phyloP scores from a whole-genome alignment of 2,329 filamentous ascomycete species.

The Ceratocystis cubensis region DNA sequence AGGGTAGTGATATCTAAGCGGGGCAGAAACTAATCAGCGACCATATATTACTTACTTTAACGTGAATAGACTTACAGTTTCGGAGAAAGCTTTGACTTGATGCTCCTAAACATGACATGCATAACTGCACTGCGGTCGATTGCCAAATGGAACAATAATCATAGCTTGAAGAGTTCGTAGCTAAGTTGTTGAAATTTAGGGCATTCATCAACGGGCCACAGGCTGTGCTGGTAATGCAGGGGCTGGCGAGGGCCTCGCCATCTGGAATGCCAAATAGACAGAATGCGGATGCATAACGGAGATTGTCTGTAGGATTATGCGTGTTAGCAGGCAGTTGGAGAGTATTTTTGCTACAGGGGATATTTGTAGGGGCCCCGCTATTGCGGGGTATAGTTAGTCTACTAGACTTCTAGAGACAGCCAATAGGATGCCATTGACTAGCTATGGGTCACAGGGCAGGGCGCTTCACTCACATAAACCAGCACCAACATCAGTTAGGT shows the following conservation, averaged over 20 bases:
- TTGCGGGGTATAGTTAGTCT: background rate
- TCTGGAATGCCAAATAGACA: conserved; percentile 42
- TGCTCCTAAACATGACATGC: conserved; percentile 36
- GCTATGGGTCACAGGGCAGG: background rate
- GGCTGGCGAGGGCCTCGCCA: conserved; percentile 31
- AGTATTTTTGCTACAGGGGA: background rate
- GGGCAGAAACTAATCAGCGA: background rate
- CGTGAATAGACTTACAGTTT: conserved; percentile 37
- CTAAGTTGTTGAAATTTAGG: conserved; percentile 39
- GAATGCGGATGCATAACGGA: conserved; percentile 42
- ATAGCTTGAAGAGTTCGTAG: conserved; percentile 34
- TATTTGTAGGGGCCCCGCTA: background rate
- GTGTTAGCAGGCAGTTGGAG: background rate
- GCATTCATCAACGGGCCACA: conserved; percentile 39
- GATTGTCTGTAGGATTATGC: conserved; percentile 36
- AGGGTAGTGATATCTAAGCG: conserved; percentile 37
- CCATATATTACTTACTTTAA: background rate
- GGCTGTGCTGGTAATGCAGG: conserved; percentile 44
- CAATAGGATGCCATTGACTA: background rate
- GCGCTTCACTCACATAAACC: conserved; percentile 40
- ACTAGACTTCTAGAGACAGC: background rate
- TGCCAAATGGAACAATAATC: conserved; percentile 44
- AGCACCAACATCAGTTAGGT: conserved; percentile 41
- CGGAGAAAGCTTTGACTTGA: conserved; percentile 33
- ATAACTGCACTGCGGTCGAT: conserved; percentile 31